A percentile compares a stretch with the other conserved stretches of the same genome.
Conservation (phyloP, 306 rosid genomes). For the Dalbergia oliveri region DNA sequence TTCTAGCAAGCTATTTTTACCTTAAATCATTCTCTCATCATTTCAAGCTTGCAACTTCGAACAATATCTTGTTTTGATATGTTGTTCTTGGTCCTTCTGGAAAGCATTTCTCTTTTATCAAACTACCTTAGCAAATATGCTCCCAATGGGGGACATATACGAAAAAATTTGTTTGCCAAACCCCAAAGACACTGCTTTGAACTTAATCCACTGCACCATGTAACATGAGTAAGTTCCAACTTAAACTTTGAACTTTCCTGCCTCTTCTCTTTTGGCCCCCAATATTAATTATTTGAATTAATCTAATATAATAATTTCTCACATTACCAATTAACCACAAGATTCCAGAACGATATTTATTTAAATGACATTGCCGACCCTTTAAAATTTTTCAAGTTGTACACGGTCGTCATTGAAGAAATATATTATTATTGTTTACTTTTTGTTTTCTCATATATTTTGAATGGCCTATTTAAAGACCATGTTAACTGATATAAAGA, state of each 20-base stretch:
- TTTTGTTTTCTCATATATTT: slow-evolving; percentile 3
- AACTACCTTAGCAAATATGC: slow-evolving; percentile 35
- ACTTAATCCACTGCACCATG: slow-evolving; percentile 27
- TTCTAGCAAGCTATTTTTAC: slow-evolving; percentile 32
- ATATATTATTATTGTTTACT: neutral
- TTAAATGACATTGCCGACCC: slow-evolving; percentile 46
- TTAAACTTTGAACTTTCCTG: slow-evolving; percentile 39
- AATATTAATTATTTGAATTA: neutral
- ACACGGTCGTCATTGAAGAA: slow-evolving; percentile 3
- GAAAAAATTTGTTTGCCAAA: slow-evolving; percentile 13
- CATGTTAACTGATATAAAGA: slow-evolving; percentile 49
- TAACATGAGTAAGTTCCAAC: slow-evolving; percentile 44
- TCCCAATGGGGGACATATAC: neutral
- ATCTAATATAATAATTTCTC: neutral
- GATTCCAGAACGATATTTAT: slow-evolving; percentile 40
- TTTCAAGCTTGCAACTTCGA: slow-evolving; percentile 28
- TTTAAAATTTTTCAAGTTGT: slow-evolving; percentile 30
- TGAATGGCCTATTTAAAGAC: slow-evolving; percentile 11
- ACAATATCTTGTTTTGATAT: slow-evolving; percentile 21
- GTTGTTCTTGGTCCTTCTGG: slow-evolving; percentile 7
- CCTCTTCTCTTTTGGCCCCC: slow-evolving; percentile 10
- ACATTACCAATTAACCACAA: slow-evolving; percentile 24
- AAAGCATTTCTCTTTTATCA: slow-evolving; percentile 43
- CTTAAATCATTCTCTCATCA: slow-evolving; percentile 43
- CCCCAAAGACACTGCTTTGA: slow-evolving; percentile 30